Percentiles rank a stretch among this genome's conserved stretches.
Conservation (phyloP, 192 early-diverging fungal genomes). For the Oehlia diaphana region DNA sequence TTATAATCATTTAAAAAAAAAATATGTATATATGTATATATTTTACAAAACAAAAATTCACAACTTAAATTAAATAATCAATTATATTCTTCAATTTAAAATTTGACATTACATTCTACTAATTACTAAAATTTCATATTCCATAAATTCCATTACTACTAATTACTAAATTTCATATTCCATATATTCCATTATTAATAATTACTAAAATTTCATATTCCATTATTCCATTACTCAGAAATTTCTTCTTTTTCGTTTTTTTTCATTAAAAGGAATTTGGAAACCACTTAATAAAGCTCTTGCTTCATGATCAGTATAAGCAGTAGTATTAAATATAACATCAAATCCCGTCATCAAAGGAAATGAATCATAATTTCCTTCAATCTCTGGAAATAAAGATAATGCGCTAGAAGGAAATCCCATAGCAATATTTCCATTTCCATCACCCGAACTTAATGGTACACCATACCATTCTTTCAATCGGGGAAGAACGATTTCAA, state of each 20-base stretch:
- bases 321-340: conserved; percentile 84
- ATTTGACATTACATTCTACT: too few relatives aligned
- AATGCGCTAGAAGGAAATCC: conserved; percentile 82
- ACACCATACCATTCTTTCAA: conserved; percentile 90
- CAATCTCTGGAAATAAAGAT: conserved; percentile 96
- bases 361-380: conserved; percentile 91
- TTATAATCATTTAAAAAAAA: too few relatives aligned
- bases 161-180: too few relatives aligned
- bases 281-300: conserved; percentile 86
- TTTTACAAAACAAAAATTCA: too few relatives aligned
- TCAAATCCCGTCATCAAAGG: conserved; percentile 87
- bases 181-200: too few relatives aligned
- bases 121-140: too few relatives aligned
- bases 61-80: too few relatives aligned
- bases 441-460: conserved; percentile 71
- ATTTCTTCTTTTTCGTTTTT: not conserved
- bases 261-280: conserved; percentile 76
- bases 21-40: too few relatives aligned
- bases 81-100: too few relatives aligned
- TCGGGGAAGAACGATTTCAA: conserved; percentile 92
- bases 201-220: too few relatives aligned
- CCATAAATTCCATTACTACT: too few relatives aligned
- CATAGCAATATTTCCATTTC: conserved; percentile 80
- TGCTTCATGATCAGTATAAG: conserved; percentile 71
- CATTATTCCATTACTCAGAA: too few relatives aligned